Base-by-base conservation (phyloP, 2,329 filamentous ascomycete genomes). In the Paracoccidioides brasiliensis region DNA sequence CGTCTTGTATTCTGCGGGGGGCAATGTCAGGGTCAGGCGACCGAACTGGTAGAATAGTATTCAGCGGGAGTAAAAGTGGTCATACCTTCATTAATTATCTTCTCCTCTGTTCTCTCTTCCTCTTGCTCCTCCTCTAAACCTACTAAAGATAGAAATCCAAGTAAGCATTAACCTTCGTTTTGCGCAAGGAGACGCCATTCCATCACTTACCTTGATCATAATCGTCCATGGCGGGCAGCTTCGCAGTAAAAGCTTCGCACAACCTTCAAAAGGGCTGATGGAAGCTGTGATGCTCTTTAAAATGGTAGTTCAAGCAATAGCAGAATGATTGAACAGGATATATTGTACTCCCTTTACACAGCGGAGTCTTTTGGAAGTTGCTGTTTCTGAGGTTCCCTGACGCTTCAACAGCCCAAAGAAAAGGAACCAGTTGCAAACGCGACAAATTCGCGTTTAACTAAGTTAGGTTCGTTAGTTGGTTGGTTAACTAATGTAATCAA, bases 11-110 rank as follows among this genome's bases (percentile, higher is more conserved):
- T 98, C 93, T 90, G 64, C 43, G 40, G 28, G 48, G 8, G n/a
- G 5, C 22, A 50, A 28, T 38, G 48, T 40, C 9, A 50, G 35
- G 7, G 9, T 15, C 28, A 7, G 12, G n/a, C 6, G 4, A n/a
- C 14, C 42, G 35, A 6, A n/a, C 30, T 4, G n/a, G 30, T 2
- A n/a, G 44, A 33, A 22, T 22, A 22, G 22, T 22, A 22, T 22
- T 22, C 2, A 38, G 48, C 33, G 32, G 35, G 14, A 14, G 41
- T n/a, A 52, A 30, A 28, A 15, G 28, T 22, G 22, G 37, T 14
- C 4, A 52, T 75, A 86, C 86, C 87, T 77, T 98, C 93, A 64
- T 97, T 97, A 73, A 97, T 90, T 58, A 95, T 78, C 73, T 94
- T 90, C 72, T 94, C 86, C 67, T 88, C 83, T 74, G 67, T 87